Conservation (phyloP, 164 flowering plant species). For the Umbilicus rupestris region DNA sequence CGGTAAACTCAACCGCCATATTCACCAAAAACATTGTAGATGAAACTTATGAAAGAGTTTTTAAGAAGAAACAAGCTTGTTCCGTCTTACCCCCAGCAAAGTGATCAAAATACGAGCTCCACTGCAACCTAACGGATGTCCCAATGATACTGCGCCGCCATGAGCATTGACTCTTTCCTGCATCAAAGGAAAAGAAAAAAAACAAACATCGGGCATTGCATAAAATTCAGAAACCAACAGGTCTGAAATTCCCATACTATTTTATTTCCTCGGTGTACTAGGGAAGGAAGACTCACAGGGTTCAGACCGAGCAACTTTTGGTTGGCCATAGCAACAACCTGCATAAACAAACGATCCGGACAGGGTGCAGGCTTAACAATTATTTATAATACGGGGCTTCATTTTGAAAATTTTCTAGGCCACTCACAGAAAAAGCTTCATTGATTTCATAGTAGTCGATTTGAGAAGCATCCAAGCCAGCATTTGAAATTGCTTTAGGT, state of each 20-base stretch:
- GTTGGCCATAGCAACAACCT: constrained; percentile 97
- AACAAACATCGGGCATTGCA: background rate
- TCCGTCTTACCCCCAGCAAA: constrained; percentile 56
- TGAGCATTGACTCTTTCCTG: constrained; percentile 77
- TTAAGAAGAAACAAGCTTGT: background rate
- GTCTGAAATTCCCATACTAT: too few species aligned
- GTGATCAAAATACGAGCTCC: constrained; percentile 93
- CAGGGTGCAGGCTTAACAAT: background rate
- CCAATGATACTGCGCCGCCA: constrained; percentile 96
- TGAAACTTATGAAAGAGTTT: background rate
- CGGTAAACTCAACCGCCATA: background rate
- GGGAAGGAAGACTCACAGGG: constrained; percentile 43
- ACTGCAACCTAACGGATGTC: constrained; percentile 97
- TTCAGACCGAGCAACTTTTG: constrained; percentile 71
- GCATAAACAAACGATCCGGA: constrained; percentile 11
- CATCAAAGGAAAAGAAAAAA: background rate
- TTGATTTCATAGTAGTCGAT: constrained; percentile 91
- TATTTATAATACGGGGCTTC: background rate
- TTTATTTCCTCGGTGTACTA: background rate
- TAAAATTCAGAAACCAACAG: background rate
- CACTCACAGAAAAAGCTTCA: constrained; percentile 89
- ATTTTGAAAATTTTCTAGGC: background rate
- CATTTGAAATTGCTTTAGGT: constrained; percentile 86
- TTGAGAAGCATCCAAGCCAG: constrained; percentile 76
- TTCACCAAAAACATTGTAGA: background rate